A percentile compares a stretch with the other conserved stretches of the same genome.
These are phyloP conservation scores for Angomonas ambiguus DNA, from an alignment of 208 protist species.

Conservation along the genomic window DNA sequence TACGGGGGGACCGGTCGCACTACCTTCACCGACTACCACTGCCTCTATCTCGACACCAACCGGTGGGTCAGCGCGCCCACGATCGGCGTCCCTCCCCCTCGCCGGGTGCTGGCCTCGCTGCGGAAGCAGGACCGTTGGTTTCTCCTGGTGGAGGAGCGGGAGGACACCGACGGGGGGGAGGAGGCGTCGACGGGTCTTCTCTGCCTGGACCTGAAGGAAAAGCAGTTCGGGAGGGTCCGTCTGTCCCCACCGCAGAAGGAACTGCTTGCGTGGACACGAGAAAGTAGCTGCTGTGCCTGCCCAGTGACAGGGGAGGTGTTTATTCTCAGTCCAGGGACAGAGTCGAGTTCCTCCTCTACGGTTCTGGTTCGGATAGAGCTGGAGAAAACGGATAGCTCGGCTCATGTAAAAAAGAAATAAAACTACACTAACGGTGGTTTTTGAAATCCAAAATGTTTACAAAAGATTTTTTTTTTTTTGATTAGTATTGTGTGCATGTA, in stretches of 20 bases:
- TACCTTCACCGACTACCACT: not conserved
- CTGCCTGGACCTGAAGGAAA: not conserved
- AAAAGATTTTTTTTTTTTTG: not conserved
- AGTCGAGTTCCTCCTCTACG: not conserved
- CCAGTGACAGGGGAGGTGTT: constrained; percentile 13
- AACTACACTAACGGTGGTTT: not conserved
- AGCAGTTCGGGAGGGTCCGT: not conserved
- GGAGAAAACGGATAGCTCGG: too few species aligned
- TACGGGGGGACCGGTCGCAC: not conserved
- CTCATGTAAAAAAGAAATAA: constrained; percentile 1
- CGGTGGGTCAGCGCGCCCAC: not conserved
- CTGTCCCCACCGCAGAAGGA: not conserved
- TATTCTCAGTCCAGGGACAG: not conserved
- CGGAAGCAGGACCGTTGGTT: not conserved
- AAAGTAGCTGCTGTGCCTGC: constrained; percentile 14
- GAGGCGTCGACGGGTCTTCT: not conserved
- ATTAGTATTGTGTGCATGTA: too few species aligned
- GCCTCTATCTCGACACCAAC: not conserved
- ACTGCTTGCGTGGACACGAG: too few species aligned
- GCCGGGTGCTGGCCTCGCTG: not conserved
- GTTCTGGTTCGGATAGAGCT: too few species aligned
- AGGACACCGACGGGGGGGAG: not conserved
- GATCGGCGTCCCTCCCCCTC: not conserved
- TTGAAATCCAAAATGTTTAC: too few species aligned
- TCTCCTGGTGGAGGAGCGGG: not conserved